Base-by-base conservation (phyloP, 306 rosid genomes). In the Pyrus communis region DNA sequence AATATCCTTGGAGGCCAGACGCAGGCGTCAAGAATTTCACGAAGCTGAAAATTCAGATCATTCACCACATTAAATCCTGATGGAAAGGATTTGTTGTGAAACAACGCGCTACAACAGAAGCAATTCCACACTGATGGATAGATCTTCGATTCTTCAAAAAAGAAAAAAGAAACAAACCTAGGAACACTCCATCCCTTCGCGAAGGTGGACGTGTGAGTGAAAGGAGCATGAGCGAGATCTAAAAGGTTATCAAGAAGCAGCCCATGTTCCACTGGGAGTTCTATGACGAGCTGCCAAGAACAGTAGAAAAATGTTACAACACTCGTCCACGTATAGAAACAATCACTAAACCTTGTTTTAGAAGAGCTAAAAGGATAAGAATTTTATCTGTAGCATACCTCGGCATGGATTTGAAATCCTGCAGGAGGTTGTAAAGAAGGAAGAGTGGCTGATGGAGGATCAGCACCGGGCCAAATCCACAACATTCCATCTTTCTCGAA, bases 381-480 rank as follows among this genome's bases (percentile, higher is more conserved):
- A 57, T 65, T 57, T 18, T 49, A 9, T 76, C 31, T 25, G 45
- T 21, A 35, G 19, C 84, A 77, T 82, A 92, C 96, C 96, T 96
- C 96, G 14, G 98, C 99, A 67, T 92, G 99, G 83, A 96, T 3
- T 84, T 85, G 87, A 79, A 96, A 96, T 49, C 98, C 98, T 7
- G 91, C 69, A 70, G 99, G 99, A 75, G 99, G 98, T 77, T 87
- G 80, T 83, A 96, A 78, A 40, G 98, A 91, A 71, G 98, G 98
- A 84, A 88, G 79, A 7, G 84, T 79, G 22, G 89, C 85, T 6
- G 88, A 67, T 12, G 99, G 99, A 64, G 99, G 84, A 27, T 91
- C 99, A 85, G 77, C 85, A 69, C 99, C 99, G 10, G 99, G 99
- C 99, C 99, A 96, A 87, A 93, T 85, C 99, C 99, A 96, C 81